These are phyloP conservation scores for Coemansia sp. DNA, from an alignment of 192 early-diverging fungal species.

Conservation along the genomic window DNA sequence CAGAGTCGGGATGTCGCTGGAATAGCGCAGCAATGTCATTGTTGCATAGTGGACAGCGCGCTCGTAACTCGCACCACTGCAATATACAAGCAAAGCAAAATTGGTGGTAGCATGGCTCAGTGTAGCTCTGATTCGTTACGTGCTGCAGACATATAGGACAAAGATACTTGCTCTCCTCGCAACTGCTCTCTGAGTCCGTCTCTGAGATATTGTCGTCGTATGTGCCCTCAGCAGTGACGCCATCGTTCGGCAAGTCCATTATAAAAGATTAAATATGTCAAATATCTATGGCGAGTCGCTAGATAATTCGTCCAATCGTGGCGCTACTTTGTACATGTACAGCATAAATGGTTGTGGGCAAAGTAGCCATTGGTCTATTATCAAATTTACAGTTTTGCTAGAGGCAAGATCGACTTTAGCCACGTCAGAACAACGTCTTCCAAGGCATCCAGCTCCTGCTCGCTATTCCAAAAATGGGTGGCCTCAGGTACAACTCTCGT, in stretches of 20 bases:
- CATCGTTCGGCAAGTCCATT: not conserved
- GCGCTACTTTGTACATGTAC: not conserved
- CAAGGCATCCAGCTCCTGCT: slow-evolving; percentile 12
- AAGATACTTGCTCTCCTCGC: slow-evolving; percentile 6
- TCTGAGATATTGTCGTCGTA: not conserved
- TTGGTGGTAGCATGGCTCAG: slow-evolving; percentile 55
- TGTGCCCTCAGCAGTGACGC: not conserved
- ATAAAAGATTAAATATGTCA: not conserved
- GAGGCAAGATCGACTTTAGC: slow-evolving; percentile 1
- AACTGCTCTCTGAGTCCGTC: not conserved
- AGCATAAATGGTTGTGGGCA: slow-evolving; percentile 4
- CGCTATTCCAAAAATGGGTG: slow-evolving; percentile 41
- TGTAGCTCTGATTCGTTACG: slow-evolving; percentile 17
- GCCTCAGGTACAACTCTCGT: slow-evolving; percentile 39
- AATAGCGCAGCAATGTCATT: slow-evolving; percentile 16
- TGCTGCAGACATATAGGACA: slow-evolving; percentile 51
- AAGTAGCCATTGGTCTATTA: not conserved
- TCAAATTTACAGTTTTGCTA: not conserved
- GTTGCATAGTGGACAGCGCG: slow-evolving; percentile 59
- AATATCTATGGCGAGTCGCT: not conserved
- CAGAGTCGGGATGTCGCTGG: slow-evolving; percentile 10
- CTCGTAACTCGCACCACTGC: slow-evolving; percentile 50
- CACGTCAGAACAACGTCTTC: not conserved
- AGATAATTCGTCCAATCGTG: not conserved
- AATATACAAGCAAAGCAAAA: slow-evolving; percentile 56